phyloP scores from a whole-genome alignment of 1,284 basidiomycete genomes.

The Coniferiporia sulphurascens region DNA sequence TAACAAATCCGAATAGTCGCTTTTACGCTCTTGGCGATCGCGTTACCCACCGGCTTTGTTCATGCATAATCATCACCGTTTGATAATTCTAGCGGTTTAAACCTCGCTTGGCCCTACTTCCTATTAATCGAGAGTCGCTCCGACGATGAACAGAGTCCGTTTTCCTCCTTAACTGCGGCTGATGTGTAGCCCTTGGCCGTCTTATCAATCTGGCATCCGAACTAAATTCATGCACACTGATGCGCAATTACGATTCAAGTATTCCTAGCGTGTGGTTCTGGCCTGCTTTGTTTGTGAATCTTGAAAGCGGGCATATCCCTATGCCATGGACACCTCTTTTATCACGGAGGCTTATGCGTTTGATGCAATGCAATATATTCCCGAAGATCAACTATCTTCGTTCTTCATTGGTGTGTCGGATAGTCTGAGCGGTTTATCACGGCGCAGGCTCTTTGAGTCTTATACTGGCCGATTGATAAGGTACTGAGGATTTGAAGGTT shows the following conservation, averaged over 20 bases:
- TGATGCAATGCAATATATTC: neutral
- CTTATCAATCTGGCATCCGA: neutral
- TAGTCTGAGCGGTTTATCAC: too few relatives aligned
- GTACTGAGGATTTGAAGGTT: too few relatives aligned
- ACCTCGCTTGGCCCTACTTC: neutral
- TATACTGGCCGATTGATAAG: too few relatives aligned
- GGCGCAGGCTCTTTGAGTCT: too few relatives aligned
- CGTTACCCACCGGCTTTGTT: neutral
- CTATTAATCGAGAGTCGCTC: neutral
- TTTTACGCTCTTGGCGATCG: neutral
- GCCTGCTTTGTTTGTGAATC: neutral
- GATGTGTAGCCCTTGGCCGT: neutral
- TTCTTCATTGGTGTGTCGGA: too few relatives aligned
- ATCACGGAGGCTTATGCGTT: neutral
- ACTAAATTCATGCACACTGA: neutral
- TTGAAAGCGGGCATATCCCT: neutral
- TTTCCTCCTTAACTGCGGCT: neutral
- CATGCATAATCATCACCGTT: neutral
- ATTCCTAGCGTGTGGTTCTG: neutral
- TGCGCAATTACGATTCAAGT: neutral
- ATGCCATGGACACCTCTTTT: neutral
- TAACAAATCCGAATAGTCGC: neutral
- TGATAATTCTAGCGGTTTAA: neutral
- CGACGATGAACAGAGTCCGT: neutral
- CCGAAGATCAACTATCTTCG: too few relatives aligned